Evolutionary conservation across 1,284 basidiomycete genomes (phyloP), one percentile per base, ranked within the genome.

Genomic region (Ustilago crameri): DNA sequence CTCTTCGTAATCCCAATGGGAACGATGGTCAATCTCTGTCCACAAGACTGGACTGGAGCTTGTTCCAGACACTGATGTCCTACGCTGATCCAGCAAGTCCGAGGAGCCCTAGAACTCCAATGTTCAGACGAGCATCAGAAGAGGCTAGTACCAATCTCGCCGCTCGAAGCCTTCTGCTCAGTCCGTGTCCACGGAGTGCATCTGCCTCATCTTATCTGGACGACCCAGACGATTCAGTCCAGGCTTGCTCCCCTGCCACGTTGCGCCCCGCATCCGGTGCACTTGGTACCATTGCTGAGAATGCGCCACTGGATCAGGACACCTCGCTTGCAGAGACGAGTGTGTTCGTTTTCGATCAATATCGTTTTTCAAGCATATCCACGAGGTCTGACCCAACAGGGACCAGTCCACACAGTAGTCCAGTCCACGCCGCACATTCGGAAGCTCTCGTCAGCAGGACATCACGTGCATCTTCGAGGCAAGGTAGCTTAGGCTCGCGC

Each of bases 241-340:
- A 27, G 4, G 17, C 41, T 7, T 9, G 9, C 27, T 55, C 44
- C 3, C 44, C 53, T 3, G 30, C 49, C 3, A 49, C 61, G 0
- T 30, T 47, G 2, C 26, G 54, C 26, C 54, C 54, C 2, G 44
- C n/a, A 3, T 63, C 61, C 2, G 40, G 34, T 14, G 40, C 41
- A 1, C 50, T 63, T 4, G 51, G 57, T 8, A 46, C 61, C 1
- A 63, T 63, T 20, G 18, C 49, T 15, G 61, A 63, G 35, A 44
- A 40, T 5, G 45, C 49, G 8, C 48, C 60, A 5, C 4, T 51
- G 5, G 59, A 49, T 15, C 54, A 56, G 8, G 41, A 52, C 27
- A 32, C 41, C 1, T 52, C 54, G 0, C 17, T 52, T 9, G 54
- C 44, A 7, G 54, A 44, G 7, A 34, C 60, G 1, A 57, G 45